Percentiles rank a stretch among this genome's conserved stretches.
Conservation (phyloP, 345 rosid species). For the Theobroma cacao region DNA sequence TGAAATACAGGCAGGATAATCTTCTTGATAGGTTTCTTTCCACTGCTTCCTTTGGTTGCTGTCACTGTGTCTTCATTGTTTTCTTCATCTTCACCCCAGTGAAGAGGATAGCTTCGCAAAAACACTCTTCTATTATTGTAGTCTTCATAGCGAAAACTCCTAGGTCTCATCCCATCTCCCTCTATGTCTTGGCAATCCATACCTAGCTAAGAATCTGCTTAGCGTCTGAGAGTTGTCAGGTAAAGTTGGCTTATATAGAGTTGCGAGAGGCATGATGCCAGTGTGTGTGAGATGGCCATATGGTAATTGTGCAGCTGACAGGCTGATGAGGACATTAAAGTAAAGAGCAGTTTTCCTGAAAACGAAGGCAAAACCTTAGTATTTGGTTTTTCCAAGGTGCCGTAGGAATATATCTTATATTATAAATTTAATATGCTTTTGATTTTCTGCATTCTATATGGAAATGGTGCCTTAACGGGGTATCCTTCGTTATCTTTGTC, state of each 20-base stretch:
- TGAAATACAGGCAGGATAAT: slow-evolving; percentile 30
- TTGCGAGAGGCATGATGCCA: neutral
- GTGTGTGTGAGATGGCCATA: neutral
- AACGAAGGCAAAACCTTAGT: slow-evolving; percentile 20
- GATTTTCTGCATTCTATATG: neutral
- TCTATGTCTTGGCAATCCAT: slow-evolving; percentile 25
- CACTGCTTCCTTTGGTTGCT: slow-evolving; percentile 1
- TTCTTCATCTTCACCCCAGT: slow-evolving; percentile 32
- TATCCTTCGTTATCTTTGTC: neutral
- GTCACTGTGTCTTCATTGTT: slow-evolving; percentile 13
- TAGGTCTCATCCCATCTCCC: slow-evolving; percentile 25
- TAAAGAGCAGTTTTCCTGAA: slow-evolving; percentile 7
- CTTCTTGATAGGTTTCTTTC: slow-evolving; percentile 38
- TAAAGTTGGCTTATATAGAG: neutral
- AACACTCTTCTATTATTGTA: slow-evolving; percentile 31
- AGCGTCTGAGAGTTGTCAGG: neutral
- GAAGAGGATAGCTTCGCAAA: slow-evolving; percentile 61
- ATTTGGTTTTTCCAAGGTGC: slow-evolving; percentile 20
- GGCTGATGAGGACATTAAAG: slow-evolving; percentile 12
- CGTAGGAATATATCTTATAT: neutral
- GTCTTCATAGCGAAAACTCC: slow-evolving; percentile 48
- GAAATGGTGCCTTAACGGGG: neutral
- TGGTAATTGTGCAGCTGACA: slow-evolving; percentile 1
- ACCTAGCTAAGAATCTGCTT: neutral
- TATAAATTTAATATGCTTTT: neutral